Percentiles rank a stretch among this genome's conserved stretches.
Evolutionary conservation across 495 filamentous ascomycete genomes (phyloP).

Genomic region (Trichoderma gamsii): DNA sequence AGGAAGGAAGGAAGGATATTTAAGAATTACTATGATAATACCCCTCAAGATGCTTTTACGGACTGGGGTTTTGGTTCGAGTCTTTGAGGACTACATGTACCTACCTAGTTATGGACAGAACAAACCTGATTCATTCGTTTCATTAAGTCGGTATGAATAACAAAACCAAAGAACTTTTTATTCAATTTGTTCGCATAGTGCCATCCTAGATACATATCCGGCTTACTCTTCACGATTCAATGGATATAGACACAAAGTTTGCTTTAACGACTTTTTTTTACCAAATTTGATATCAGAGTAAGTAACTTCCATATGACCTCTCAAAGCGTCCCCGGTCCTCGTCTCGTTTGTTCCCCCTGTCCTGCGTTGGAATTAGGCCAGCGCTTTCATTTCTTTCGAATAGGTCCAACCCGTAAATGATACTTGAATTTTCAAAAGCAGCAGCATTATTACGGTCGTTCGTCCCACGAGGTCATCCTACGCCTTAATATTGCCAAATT

Average conservation of each 20-base stretch:
- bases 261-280: not conserved
- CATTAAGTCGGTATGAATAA: too few relatives aligned
- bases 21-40: not conserved
- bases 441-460: conserved; percentile 3
- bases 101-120: not conserved
- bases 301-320: not conserved
- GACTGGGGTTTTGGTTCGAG: not conserved
- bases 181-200: too few relatives aligned
- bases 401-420: not conserved
- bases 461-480: not conserved
- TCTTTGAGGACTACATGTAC: not conserved
- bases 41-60: not conserved
- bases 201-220: not conserved
- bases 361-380: not conserved
- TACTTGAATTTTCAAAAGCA: not conserved
- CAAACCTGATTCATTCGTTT: not conserved
- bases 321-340: not conserved
- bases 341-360: not conserved
- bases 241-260: not conserved
- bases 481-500: not conserved
- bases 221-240: not conserved
- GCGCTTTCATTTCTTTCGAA: not conserved
- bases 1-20: not conserved
- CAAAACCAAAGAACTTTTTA: too few relatives aligned
- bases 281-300: not conserved